Conservation (phyloP, 257 asterid genomes). For the Primulina eburnea region DNA sequence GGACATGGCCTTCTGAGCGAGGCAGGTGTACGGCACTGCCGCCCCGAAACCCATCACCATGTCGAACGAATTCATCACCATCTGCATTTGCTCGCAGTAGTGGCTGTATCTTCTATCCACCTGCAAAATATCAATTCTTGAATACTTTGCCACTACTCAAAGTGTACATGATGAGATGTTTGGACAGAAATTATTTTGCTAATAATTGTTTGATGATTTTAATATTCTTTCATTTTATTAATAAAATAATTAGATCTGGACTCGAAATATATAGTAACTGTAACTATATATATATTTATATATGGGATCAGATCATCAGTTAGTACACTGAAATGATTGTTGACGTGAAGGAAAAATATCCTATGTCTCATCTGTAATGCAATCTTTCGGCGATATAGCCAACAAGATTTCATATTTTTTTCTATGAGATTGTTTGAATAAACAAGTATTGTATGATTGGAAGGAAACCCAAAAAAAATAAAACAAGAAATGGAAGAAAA, state of each 20-base stretch:
- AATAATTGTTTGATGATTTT: neutral
- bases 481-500: neutral
- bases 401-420: conserved; percentile 16
- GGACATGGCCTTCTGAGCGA: conserved; percentile 96
- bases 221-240: neutral
- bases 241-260: neutral
- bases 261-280: neutral
- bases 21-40: conserved; percentile 84
- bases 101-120: conserved; percentile 91
- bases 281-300: neutral
- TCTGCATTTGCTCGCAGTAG: conserved; percentile 98
- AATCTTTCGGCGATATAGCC: conserved; percentile 41
- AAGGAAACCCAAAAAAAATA: neutral
- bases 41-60: conserved; percentile 94
- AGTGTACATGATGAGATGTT: neutral
- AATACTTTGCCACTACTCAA: too few species aligned
- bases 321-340: conserved; percentile 41
- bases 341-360: conserved; percentile 43
- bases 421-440: neutral
- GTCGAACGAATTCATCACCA: conserved; percentile 96
- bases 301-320: conserved; percentile 21
- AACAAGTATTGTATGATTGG: neutral
- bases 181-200: neutral
- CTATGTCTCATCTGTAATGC: conserved; percentile 28
- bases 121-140: conserved; percentile 30